phyloP scores from a whole-genome alignment of 768 basidiomycete genomes.

The Cubamyces lactineus region DNA sequence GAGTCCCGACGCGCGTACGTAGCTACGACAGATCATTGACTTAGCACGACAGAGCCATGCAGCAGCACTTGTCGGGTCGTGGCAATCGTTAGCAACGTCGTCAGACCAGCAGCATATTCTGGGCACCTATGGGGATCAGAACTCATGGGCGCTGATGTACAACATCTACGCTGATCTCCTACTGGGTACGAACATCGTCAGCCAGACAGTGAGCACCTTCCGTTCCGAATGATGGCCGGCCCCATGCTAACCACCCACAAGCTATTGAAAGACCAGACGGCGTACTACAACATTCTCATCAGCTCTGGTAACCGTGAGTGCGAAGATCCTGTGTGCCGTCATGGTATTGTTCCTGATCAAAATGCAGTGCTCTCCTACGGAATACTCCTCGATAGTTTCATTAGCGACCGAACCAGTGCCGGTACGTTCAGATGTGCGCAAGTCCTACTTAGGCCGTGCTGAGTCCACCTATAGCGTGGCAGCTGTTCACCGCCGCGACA shows the following conservation, averaged over 20 bases:
- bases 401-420: not conserved
- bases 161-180: constrained; percentile 24
- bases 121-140: constrained; percentile 10
- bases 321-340: too few relatives aligned
- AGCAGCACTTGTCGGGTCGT: constrained; percentile 4
- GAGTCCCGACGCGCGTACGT: not conserved
- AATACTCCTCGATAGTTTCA: constrained; percentile 13
- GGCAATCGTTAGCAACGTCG: constrained; percentile 15
- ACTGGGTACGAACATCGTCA: constrained; percentile 13
- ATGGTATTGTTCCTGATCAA: too few relatives aligned
- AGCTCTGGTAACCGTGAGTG: not conserved
- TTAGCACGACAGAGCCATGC: constrained; percentile 14
- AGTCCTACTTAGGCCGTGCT: too few relatives aligned
- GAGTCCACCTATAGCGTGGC: constrained; percentile 13
- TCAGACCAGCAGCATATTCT: constrained; percentile 13
- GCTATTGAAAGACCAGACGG: constrained; percentile 13
- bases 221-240: not conserved
- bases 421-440: not conserved
- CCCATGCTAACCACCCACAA: not conserved
- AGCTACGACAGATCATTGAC: not conserved
- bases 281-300: constrained; percentile 7
- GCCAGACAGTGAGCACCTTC: constrained; percentile 6
- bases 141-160: constrained; percentile 24
- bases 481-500: constrained; percentile 19
- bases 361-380: not conserved